A percentile compares a stretch with the other conserved stretches of the same genome.
phyloP scores from a whole-genome alignment of 176 grass and related monocot genomes.

The Ensete glaucum region DNA sequence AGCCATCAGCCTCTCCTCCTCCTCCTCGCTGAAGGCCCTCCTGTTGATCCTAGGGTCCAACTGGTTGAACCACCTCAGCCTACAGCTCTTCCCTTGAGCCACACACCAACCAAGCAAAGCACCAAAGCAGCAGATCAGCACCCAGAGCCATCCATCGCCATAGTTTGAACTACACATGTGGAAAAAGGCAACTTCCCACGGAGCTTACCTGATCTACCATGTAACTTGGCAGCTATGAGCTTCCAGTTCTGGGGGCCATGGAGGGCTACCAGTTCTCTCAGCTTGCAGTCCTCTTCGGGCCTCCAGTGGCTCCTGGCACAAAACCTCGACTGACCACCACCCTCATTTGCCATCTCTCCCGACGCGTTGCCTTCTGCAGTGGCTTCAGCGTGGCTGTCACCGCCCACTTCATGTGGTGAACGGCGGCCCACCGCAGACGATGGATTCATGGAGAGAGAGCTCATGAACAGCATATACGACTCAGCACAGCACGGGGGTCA shows the following conservation, averaged over 20 bases:
- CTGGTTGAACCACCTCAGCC: slow-evolving; percentile 93
- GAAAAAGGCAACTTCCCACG: not conserved
- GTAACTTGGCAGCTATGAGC: slow-evolving; percentile 79
- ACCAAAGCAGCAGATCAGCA: not conserved
- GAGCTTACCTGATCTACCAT: slow-evolving; percentile 65
- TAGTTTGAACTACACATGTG: not conserved
- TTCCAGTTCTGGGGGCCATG: slow-evolving; percentile 97
- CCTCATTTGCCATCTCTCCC: slow-evolving; percentile 37
- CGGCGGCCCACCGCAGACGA: not conserved
- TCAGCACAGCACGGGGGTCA: too few species aligned
- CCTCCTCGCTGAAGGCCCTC: slow-evolving; percentile 61
- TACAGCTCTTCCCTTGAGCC: slow-evolving; percentile 74
- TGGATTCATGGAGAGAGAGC: not conserved
- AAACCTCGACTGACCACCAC: slow-evolving; percentile 53
- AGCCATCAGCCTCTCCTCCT: slow-evolving; percentile 80
- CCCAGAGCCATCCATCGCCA: not conserved
- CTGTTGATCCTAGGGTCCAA: slow-evolving; percentile 84
- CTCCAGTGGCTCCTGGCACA: slow-evolving; percentile 81
- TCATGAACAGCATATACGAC: too few species aligned
- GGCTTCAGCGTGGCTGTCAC: slow-evolving; percentile 17
- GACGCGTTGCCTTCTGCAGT: not conserved
- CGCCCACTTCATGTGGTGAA: slow-evolving; percentile 24
- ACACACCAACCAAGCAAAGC: not conserved
- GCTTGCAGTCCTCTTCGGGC: slow-evolving; percentile 77
- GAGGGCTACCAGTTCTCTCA: slow-evolving; percentile 66